Evolutionary conservation across 768 basidiomycete species (phyloP), one percentile per base, ranked within the genome.

Genomic region (Boletus reticuloceps): DNA sequence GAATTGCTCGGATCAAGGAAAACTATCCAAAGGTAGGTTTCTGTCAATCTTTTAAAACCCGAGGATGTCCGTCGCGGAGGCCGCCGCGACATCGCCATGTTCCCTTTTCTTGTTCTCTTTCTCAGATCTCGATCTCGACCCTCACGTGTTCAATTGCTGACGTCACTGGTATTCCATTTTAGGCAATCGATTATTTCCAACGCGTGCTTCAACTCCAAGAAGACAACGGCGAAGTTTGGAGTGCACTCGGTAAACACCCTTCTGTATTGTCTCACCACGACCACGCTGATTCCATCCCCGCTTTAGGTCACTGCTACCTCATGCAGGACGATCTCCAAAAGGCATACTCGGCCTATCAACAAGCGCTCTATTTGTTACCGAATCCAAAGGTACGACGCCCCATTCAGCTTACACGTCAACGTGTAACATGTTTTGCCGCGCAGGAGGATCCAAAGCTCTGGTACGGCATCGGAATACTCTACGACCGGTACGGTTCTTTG

Each of bases 261-360:
- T 67, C 38, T 54, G 38, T 61, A 56, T 53, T 56, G 57, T 58
- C 50, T 44, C 50, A 41, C 41, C 49, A 49, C 29, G 52, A 44
- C 43, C 32, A 58, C 53, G 51, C 52, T 66, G 45, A 60, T 57
- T 48, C 51, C 47, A 59, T 46, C 52, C 45, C 43, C 42, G 29
- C 38, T 58, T 54, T 65, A 91, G 93, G 95, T 32, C 94, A 98
- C 65, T 98, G 96, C 73, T 94, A 96, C 72, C 85, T 99, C 56
- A 98, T 97, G 96, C 95, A 97, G 69, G 97, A 98, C 69, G 94
- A 98, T 75, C 83, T 99, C 44, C 94, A 96, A 76, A 97, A 96
- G 77, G 97, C 97, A 0, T 98, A 98, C 72, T 88, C 91, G 1
- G 95, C 97, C 16, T 99, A 99, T 73, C 95, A 99, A 74, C 96